Conservation (phyloP, 1,139 yeast genomes). For the Hyphopichia fennica region DNA sequence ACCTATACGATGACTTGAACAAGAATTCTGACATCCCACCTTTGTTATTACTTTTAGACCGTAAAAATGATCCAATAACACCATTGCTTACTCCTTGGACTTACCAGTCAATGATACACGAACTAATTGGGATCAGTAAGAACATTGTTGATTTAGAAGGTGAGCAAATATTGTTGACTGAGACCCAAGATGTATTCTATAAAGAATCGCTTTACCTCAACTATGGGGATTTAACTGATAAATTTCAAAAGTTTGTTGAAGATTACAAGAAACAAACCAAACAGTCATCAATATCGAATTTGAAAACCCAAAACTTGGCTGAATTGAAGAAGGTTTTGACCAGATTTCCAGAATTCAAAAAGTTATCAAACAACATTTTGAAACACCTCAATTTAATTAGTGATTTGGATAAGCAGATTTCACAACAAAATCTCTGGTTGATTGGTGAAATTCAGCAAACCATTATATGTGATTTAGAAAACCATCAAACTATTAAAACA, state of each 20-base stretch:
- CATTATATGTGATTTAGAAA: slow-evolving; percentile 61
- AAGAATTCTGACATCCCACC: slow-evolving; percentile 65
- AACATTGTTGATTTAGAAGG: slow-evolving; percentile 67
- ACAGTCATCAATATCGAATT: slow-evolving; percentile 55
- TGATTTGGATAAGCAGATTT: slow-evolving; percentile 75
- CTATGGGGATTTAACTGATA: slow-evolving; percentile 92
- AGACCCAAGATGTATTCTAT: slow-evolving; percentile 69
- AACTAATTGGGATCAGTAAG: slow-evolving; percentile 75
- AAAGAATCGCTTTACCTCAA: slow-evolving; percentile 80
- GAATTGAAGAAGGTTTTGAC: slow-evolving; percentile 91
- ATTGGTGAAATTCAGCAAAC: slow-evolving; percentile 89
- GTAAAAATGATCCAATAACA: slow-evolving; percentile 88
- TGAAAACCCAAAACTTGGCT: slow-evolving; percentile 66
- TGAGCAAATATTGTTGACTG: slow-evolving; percentile 33
- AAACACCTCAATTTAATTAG: slow-evolving; percentile 90
- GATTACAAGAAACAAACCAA: slow-evolving; percentile 81
- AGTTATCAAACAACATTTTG: slow-evolving; percentile 83
- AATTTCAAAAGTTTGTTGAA: slow-evolving; percentile 81
- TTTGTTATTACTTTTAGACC: slow-evolving; percentile 71
- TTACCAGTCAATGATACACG: slow-evolving; percentile 96
- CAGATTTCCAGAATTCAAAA: slow-evolving; percentile 89
- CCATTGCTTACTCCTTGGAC: slow-evolving; percentile 96
- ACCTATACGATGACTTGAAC: slow-evolving; percentile 68
- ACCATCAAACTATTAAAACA: slow-evolving; percentile 26
- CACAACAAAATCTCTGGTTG: slow-evolving; percentile 67